Conservation (phyloP, 306 rosid species). For the Cicer judaicum region DNA sequence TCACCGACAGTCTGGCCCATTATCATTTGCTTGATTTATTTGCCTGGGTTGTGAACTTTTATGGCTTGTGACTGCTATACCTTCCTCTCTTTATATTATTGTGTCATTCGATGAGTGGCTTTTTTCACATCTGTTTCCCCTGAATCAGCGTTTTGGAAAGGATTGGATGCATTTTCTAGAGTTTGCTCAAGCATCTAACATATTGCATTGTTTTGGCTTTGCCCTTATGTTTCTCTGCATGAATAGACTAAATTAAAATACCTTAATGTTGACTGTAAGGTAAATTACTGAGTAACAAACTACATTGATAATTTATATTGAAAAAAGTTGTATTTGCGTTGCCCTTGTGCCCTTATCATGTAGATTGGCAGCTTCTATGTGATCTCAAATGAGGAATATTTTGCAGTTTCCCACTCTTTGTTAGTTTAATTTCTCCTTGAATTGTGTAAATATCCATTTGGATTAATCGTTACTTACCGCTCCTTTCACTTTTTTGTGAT, state of each 20-base stretch:
- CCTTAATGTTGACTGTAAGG: conserved; percentile 1
- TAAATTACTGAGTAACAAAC: too few species aligned
- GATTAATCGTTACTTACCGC: conserved; percentile 33
- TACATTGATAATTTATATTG: too few species aligned
- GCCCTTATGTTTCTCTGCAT: neutral
- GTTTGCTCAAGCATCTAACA: conserved; percentile 4
- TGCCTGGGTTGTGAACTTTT: conserved; percentile 14
- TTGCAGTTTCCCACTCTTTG: conserved; percentile 18
- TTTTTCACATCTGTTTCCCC: conserved; percentile 12
- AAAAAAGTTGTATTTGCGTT: conserved; percentile 33
- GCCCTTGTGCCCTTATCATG: neutral
- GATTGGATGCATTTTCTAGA: conserved; percentile 12
- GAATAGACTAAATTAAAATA: neutral
- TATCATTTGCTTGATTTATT: conserved; percentile 13
- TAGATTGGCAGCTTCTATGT: conserved; percentile 1
- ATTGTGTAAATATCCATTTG: conserved; percentile 20
- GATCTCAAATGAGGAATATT: conserved; percentile 18
- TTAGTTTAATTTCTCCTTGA: neutral
- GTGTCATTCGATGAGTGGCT: conserved; percentile 5
- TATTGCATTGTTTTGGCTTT: conserved; percentile 24
- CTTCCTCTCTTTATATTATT: conserved; percentile 11
- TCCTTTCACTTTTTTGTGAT: conserved; percentile 28
- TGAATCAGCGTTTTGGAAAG: neutral
- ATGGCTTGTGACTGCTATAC: neutral
- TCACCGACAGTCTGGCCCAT: conserved; percentile 11